A percentile compares a stretch with the other conserved stretches of the same genome.
These are phyloP conservation scores for Solanum acaule DNA, from an alignment of 257 asterid species.

Conservation along the genomic window DNA sequence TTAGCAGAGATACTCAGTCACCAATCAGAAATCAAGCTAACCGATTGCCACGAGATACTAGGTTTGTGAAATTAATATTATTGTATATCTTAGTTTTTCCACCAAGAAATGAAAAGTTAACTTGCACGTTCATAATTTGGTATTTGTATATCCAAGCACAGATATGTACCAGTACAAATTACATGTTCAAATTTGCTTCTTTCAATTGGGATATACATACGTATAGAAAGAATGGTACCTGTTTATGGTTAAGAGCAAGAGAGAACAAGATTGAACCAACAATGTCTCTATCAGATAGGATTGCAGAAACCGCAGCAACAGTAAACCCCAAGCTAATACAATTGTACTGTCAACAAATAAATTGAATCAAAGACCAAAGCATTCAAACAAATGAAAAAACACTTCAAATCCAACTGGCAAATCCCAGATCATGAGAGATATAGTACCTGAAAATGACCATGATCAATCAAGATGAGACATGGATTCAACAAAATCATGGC, in stretches of 20 bases:
- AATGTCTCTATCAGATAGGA: slow-evolving; percentile 66
- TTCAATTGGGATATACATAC: background rate
- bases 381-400: background rate
- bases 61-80: background rate
- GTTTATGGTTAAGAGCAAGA: slow-evolving; percentile 96
- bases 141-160: background rate
- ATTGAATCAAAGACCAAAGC: background rate
- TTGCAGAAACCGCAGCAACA: slow-evolving; percentile 77
- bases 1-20: background rate
- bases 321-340: slow-evolving; percentile 92
- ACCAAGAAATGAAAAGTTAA: background rate
- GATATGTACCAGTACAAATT: background rate
- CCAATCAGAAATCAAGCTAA: background rate
- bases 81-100: background rate
- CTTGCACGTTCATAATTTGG: background rate
- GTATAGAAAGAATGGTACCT: slow-evolving; percentile 34
- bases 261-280: slow-evolving; percentile 71
- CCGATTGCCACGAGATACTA: background rate
- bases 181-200: background rate
- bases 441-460: slow-evolving; percentile 91
- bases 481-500: slow-evolving; percentile 81
- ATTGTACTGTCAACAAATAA: slow-evolving; percentile 53
- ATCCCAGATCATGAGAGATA: background rate
- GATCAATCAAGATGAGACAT: slow-evolving; percentile 89
- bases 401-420: background rate